Conservation (phyloP, 2,329 filamentous ascomycete genomes). For the Pestalotiopsis sp. region DNA sequence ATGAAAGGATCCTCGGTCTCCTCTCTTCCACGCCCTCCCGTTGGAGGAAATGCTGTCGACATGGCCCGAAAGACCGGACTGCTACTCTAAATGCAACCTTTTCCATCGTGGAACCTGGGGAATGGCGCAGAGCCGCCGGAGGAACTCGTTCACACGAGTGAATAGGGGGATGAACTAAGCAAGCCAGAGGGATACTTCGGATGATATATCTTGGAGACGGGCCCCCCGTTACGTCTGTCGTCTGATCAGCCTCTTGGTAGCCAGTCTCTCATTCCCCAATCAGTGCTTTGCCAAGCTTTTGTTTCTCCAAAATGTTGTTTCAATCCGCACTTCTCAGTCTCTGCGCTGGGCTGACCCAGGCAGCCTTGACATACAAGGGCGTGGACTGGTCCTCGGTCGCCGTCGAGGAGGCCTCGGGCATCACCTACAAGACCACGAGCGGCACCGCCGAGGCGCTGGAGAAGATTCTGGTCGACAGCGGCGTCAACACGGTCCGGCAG, state of each 20-base stretch:
- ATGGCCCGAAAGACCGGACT: background rate
- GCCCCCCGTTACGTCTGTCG: background rate
- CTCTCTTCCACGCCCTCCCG: background rate
- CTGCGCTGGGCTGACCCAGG: constrained; percentile 20
- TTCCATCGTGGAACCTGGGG: background rate
- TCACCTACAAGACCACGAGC: constrained; percentile 59
- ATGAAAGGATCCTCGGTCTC: constrained; percentile 8
- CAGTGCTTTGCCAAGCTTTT: background rate
- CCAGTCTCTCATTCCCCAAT: constrained; percentile 1
- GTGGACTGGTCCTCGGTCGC: constrained; percentile 72
- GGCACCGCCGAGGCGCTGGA: constrained; percentile 61
- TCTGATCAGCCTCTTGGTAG: background rate
- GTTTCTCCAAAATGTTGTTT: constrained; percentile 3
- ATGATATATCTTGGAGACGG: background rate
- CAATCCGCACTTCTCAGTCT: background rate
- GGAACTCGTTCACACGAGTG: background rate
- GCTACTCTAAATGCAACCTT: background rate
- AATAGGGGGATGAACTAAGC: background rate
- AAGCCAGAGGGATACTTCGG: background rate
- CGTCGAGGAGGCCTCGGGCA: constrained; percentile 63
- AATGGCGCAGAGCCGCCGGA: background rate
- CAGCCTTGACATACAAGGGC: constrained; percentile 63
- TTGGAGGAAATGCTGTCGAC: constrained; percentile 4
- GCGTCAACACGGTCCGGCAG: constrained; percentile 72
- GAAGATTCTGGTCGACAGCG: constrained; percentile 60